phyloP scores from a whole-genome alignment of 768 basidiomycete genomes.

The Kwoniella mangroviensis region DNA sequence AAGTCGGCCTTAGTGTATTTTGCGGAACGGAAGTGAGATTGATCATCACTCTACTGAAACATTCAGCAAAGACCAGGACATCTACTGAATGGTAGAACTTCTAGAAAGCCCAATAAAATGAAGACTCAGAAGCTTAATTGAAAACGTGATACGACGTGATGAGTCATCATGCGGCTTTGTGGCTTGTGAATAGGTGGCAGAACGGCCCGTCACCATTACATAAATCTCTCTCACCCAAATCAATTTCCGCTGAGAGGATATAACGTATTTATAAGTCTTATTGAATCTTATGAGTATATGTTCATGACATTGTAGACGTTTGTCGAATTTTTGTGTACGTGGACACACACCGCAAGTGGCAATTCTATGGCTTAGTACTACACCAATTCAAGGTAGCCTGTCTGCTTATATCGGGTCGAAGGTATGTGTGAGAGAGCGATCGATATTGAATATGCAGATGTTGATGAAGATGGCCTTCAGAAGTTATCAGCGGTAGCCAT shows the following conservation, averaged over 20 bases:
- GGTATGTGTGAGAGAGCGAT: too few relatives aligned
- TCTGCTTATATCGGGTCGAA: too few relatives aligned
- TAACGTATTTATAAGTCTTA: background rate
- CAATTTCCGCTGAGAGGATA: background rate
- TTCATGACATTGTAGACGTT: background rate
- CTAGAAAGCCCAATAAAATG: background rate
- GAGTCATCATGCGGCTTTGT: background rate
- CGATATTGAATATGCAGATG: too few relatives aligned
- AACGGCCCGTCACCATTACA: background rate
- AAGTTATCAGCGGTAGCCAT: too few relatives aligned
- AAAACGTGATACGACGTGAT: background rate
- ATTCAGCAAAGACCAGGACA: background rate
- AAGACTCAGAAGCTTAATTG: conserved; percentile 6
- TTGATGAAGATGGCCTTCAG: too few relatives aligned
- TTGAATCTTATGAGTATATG: background rate
- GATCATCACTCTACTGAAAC: background rate
- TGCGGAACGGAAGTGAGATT: background rate
- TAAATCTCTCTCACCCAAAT: background rate
- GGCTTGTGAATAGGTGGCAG: background rate
- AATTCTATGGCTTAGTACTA: background rate
- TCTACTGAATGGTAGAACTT: background rate
- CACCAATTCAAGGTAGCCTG: too few relatives aligned
- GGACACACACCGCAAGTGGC: background rate
- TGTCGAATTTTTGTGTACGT: background rate
- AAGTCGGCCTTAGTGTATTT: background rate